Evolutionary conservation across 2,329 filamentous ascomycete genomes (phyloP).

Genomic region (Alternaria infectoria): DNA sequence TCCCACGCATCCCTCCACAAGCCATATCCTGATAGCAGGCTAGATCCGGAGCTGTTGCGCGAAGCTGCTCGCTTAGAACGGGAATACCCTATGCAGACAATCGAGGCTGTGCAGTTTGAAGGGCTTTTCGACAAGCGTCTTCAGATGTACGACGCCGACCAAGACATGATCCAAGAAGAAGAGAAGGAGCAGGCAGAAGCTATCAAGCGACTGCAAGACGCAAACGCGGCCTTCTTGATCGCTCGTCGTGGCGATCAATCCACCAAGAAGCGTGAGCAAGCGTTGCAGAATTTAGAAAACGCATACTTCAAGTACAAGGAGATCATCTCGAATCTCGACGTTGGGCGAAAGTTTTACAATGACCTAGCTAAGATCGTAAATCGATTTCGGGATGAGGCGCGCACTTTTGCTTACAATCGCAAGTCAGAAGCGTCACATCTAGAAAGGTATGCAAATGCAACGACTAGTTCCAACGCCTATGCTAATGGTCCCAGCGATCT

Average conservation of each 20-base stretch:
- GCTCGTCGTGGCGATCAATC: slow-evolving; percentile 72
- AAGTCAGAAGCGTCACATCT: slow-evolving; percentile 79
- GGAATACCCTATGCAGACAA: slow-evolving; percentile 80
- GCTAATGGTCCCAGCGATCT: slow-evolving; percentile 56
- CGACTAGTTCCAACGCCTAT: neutral
- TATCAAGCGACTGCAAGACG: slow-evolving; percentile 70
- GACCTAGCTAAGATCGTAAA: slow-evolving; percentile 88
- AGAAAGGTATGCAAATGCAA: slow-evolving; percentile 67
- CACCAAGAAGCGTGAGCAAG: slow-evolving; percentile 78
- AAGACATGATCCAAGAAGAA: slow-evolving; percentile 74
- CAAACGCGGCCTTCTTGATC: slow-evolving; percentile 78
- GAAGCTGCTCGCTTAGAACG: slow-evolving; percentile 87
- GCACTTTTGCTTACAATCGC: slow-evolving; percentile 79
- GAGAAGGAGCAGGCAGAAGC: slow-evolving; percentile 77
- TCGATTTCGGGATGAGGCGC: slow-evolving; percentile 80
- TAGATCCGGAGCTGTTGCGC: slow-evolving; percentile 75
- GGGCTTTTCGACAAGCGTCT: slow-evolving; percentile 85
- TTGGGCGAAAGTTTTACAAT: slow-evolving; percentile 95
- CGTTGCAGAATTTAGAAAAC: slow-evolving; percentile 85
- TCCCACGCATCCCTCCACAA: slow-evolving; percentile 12
- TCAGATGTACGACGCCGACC: slow-evolving; percentile 79
- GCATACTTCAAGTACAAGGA: slow-evolving; percentile 97
- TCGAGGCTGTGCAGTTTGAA: slow-evolving; percentile 91
- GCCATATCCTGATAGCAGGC: slow-evolving; percentile 31
- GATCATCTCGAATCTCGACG: slow-evolving; percentile 88